Percentiles rank a stretch among this genome's conserved stretches.
phyloP scores from a whole-genome alignment of 2,329 filamentous ascomycete genomes.

The Ophiobolus disseminans region DNA sequence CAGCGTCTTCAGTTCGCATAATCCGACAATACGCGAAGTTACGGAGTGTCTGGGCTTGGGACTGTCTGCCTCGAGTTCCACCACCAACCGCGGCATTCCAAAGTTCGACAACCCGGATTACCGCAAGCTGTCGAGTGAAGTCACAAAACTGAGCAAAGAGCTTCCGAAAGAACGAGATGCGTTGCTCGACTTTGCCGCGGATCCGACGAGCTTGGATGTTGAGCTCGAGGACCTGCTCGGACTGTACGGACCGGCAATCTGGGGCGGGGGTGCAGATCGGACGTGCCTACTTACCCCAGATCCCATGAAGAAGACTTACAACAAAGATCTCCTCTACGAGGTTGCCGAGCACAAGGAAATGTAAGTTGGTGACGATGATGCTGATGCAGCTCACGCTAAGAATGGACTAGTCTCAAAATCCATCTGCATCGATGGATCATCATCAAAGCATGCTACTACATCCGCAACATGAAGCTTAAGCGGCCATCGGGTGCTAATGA shows the following conservation, averaged over 20 bases:
- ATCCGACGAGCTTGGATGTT: conserved; percentile 37
- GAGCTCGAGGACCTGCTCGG: conserved; percentile 44
- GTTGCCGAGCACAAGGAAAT: conserved; percentile 40
- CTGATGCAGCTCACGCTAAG: conserved; percentile 16
- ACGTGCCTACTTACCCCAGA: conserved; percentile 42
- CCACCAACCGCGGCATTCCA: conserved; percentile 47
- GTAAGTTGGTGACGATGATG: conserved; percentile 27
- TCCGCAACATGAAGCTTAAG: conserved; percentile 48
- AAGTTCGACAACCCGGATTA: conserved; percentile 50
- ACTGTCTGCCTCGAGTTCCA: conserved; percentile 43
- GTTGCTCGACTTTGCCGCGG: conserved; percentile 46
- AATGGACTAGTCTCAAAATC: conserved; percentile 38
- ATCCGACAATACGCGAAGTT: conserved; percentile 48
- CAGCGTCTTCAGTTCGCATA: conserved; percentile 47
- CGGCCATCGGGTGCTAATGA: conserved; percentile 39
- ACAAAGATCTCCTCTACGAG: conserved; percentile 43
- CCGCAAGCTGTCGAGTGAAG: conserved; percentile 45
- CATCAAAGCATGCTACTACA: conserved; percentile 50
- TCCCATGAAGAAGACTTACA: conserved; percentile 44
- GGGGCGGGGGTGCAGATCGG: conserved; percentile 44
- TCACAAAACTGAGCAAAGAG: conserved; percentile 46
- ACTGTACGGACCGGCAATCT: conserved; percentile 44
- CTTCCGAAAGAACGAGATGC: conserved; percentile 47
- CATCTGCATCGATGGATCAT: conserved; percentile 49
- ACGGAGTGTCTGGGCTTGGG: conserved; percentile 47